These are phyloP conservation scores for Cadophora sp. DNA, from an alignment of 2,329 filamentous ascomycete genomes.

Conservation along the genomic window DNA sequence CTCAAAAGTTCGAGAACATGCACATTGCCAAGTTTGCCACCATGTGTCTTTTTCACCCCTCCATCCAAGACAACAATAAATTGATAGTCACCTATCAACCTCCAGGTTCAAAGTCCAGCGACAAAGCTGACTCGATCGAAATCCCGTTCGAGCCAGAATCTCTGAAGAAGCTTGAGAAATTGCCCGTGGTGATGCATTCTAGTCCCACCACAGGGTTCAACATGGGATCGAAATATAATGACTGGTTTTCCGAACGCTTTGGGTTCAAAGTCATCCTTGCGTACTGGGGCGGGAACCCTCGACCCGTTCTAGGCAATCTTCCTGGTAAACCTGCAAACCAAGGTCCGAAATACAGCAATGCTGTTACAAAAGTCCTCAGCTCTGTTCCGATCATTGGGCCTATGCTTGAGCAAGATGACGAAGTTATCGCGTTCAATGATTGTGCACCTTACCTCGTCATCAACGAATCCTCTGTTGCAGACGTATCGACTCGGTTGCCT, in stretches of 20 bases:
- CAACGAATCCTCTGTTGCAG: slow-evolving; percentile 71
- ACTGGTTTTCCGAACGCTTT: slow-evolving; percentile 72
- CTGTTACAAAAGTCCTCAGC: slow-evolving; percentile 28
- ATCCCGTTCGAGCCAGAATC: slow-evolving; percentile 63
- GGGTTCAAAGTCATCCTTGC: slow-evolving; percentile 66
- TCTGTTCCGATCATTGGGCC: slow-evolving; percentile 33
- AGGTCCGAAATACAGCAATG: slow-evolving; percentile 23
- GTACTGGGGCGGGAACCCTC: slow-evolving; percentile 67
- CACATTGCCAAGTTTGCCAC: slow-evolving; percentile 63
- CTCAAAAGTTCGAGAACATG: slow-evolving; percentile 58
- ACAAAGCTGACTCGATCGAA: slow-evolving; percentile 47
- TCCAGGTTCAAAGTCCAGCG: slow-evolving; percentile 28
- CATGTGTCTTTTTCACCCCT: slow-evolving; percentile 69
- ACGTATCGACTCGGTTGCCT: slow-evolving; percentile 65
- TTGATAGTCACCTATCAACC: slow-evolving; percentile 50
- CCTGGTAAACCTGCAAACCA: slow-evolving; percentile 32
- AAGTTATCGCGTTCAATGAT: slow-evolving; percentile 74
- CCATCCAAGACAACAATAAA: slow-evolving; percentile 51
- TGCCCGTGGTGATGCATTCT: slow-evolving; percentile 64
- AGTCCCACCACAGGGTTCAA: slow-evolving; percentile 65
- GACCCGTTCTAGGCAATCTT: slow-evolving; percentile 63
- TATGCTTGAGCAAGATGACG: slow-evolving; percentile 41
- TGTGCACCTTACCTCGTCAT: slow-evolving; percentile 77
- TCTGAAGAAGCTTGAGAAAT: slow-evolving; percentile 50
- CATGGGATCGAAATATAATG: slow-evolving; percentile 65